Evolutionary conservation across 2,329 filamentous ascomycete species (phyloP).

Genomic region (Hyphodiscus sp.): DNA sequence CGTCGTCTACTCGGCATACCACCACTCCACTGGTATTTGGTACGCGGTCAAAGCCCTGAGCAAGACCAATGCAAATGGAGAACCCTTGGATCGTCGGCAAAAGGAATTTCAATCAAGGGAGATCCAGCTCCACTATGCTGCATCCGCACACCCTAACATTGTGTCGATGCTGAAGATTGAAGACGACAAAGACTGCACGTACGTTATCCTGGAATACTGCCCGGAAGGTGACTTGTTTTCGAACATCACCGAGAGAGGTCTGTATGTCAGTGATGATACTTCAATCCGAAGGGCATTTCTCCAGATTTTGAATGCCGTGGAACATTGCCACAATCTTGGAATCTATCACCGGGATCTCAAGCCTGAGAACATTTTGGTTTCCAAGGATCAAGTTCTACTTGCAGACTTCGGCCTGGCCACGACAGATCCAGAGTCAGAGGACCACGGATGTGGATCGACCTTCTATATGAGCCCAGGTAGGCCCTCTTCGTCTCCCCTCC

Average conservation of each 20-base stretch:
- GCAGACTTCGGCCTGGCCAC: conserved; percentile 97
- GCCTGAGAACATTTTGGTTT: conserved; percentile 95
- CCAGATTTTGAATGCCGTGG: conserved; percentile 92
- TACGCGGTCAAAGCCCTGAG: conserved; percentile 97
- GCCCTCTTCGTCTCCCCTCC: conserved; percentile 29
- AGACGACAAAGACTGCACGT: conserved; percentile 86
- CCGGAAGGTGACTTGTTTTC: conserved; percentile 94
- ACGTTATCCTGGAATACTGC: conserved; percentile 94
- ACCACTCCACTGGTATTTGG: conserved; percentile 59
- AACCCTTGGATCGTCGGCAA: conserved; percentile 74
- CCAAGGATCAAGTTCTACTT: conserved; percentile 85
- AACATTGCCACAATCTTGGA: conserved; percentile 85
- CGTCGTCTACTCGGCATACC: conserved; percentile 88
- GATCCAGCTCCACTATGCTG: conserved; percentile 84
- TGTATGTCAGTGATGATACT: conserved; percentile 87
- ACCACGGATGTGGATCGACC: conserved; percentile 96
- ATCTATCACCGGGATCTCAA: conserved; percentile 98
- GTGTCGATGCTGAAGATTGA: conserved; percentile 92
- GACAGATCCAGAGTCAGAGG: conserved; percentile 72
- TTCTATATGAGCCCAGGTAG: conserved; percentile 99
- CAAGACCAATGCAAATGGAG: conserved; percentile 71
- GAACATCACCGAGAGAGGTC: conserved; percentile 92
- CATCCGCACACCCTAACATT: conserved; percentile 85
- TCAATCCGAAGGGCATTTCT: conserved; percentile 84
- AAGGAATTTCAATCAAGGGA: conserved; percentile 87